Base-by-base conservation (phyloP, 1,139 yeast species). In the Barnettozyma hawaiiensis region DNA sequence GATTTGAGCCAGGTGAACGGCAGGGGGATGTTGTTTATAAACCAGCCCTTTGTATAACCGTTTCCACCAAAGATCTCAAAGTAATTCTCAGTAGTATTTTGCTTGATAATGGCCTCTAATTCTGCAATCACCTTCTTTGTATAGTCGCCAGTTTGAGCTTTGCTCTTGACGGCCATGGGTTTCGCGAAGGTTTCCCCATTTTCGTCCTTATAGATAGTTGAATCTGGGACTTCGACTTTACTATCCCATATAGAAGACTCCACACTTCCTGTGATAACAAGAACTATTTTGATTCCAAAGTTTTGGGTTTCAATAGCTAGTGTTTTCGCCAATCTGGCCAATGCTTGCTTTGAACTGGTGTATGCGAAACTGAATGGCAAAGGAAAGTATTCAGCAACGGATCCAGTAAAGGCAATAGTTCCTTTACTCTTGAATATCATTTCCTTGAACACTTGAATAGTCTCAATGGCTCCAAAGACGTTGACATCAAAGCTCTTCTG, bases 301-400 rank as follows among this genome's bases (percentile, higher is more conserved):
- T 87, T 84, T 53, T 73, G 75, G 66, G 84, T 61, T 61, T 85
- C 95, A 16, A 81, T 54, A 23, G 81, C 73, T 40, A 85, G 66
- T 3, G 71, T 68, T 36, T 74, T 68, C 1, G 85, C 82, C 55
- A 79, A 80, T 44, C 72, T 76, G 55, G 81, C 84, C 40, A 85
- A 73, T 1, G 92, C 89, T 2, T 89, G 84, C 57, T 85, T 85
- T 2, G 81, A 62, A 3, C 89, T 71, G 7, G 78, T 69, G 59
- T 85, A 85, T n/a, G 76, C 70, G 26, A 80, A 66, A 1, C 80
- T 74, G 59, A 78, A 83, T 8, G 94, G 94, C 60, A 81, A 73
- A 6, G 85, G 78, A 7, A 72, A 56, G 19, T 76, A 48, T 4
- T 82, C 87, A 16, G 82, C 75, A 8, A 80, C 66, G 3, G 90